These are phyloP conservation scores for Tolypocladium pustulatum DNA, from an alignment of 2,329 filamentous ascomycete genomes.

Conservation along the genomic window DNA sequence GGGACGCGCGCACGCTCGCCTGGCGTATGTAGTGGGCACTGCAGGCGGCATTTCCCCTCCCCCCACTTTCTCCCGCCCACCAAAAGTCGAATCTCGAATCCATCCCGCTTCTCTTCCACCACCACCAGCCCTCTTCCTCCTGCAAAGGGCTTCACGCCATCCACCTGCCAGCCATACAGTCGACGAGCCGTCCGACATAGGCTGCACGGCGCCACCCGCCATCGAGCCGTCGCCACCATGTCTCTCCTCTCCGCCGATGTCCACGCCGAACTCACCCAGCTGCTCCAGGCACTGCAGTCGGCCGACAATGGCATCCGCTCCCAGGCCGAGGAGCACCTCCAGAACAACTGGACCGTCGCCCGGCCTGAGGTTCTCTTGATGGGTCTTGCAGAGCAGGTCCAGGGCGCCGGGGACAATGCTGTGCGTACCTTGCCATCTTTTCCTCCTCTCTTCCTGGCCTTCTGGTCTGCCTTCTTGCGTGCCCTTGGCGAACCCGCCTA, in stretches of 20 bases:
- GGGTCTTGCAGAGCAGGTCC: slow-evolving; percentile 87
- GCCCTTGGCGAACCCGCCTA: neutral
- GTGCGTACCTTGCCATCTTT: slow-evolving; percentile 32
- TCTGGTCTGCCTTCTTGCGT: neutral
- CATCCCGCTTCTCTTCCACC: slow-evolving; percentile 5
- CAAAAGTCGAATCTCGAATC: slow-evolving; percentile 8
- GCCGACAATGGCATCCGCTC: slow-evolving; percentile 78
- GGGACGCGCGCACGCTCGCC: neutral
- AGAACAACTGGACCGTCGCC: slow-evolving; percentile 76
- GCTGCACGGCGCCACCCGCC: slow-evolving; percentile 11
- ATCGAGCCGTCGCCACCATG: slow-evolving; percentile 34
- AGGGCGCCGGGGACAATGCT: slow-evolving; percentile 60
- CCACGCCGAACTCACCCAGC: slow-evolving; percentile 72
- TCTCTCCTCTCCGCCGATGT: slow-evolving; percentile 79
- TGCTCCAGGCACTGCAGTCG: slow-evolving; percentile 81
- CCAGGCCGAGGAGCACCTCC: slow-evolving; percentile 81
- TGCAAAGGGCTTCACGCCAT: slow-evolving; percentile 1
- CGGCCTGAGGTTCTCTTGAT: slow-evolving; percentile 84
- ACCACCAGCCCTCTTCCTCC: slow-evolving; percentile 1
- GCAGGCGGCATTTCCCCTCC: slow-evolving; percentile 8
- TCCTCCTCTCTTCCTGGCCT: neutral
- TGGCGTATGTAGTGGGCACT: neutral
- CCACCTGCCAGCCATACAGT: slow-evolving; percentile 3
- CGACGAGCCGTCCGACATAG: slow-evolving; percentile 5
- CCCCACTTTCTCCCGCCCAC: slow-evolving; percentile 14